Evolutionary conservation across 495 filamentous ascomycete genomes (phyloP).

Genomic region (Articulospora tetracladia): DNA sequence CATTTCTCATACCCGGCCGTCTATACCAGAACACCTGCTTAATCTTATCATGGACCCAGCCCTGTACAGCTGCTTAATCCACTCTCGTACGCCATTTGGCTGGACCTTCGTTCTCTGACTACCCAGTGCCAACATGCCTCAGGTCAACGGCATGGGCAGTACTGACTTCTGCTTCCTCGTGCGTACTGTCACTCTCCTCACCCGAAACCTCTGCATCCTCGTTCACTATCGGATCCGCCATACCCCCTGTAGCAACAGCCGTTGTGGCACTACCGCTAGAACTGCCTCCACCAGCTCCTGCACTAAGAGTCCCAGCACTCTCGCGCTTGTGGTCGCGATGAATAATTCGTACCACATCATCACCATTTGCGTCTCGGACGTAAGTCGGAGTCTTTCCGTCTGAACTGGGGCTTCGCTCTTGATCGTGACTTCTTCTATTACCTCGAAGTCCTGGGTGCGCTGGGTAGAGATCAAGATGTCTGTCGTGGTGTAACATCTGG

Average conservation of each 20-base stretch:
- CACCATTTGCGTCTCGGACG: not conserved
- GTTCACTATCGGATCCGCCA: no score
- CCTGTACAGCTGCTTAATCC: no score
- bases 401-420: not conserved
- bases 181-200: not conserved
- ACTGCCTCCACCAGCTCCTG: no score
- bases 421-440: not conserved
- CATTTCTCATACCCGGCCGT: no score
- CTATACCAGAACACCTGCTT: no score
- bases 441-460: conserved; percentile 16
- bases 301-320: not conserved
- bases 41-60: no score
- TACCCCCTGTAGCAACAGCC: not conserved
- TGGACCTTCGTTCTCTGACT: not conserved
- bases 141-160: not conserved
- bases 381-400: not conserved
- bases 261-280: not conserved
- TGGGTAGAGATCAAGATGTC: conserved; percentile 6
- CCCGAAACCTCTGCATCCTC: not conserved
- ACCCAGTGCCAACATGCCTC: not conserved
- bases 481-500: not conserved
- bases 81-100: no score
- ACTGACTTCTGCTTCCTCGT: not conserved
- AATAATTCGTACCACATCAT: not conserved
- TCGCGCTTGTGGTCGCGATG: not conserved